phyloP scores from a whole-genome alignment of 2,329 filamentous ascomycete genomes.

The Phialophora macrospora region DNA sequence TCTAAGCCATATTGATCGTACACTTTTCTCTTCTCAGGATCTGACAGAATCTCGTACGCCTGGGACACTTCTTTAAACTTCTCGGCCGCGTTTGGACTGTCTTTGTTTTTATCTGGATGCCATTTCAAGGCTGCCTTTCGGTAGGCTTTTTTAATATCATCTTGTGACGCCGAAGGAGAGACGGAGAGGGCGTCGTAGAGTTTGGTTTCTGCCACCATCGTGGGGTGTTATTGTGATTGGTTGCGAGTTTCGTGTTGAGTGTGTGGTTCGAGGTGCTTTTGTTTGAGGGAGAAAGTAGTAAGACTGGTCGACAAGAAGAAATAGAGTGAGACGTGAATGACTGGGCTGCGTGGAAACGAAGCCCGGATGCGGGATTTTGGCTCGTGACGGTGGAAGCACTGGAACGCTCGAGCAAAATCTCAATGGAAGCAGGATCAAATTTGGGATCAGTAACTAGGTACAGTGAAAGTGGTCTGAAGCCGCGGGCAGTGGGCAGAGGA shows the following conservation, averaged over 20 bases:
- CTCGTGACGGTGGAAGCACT: slow-evolving; percentile 25
- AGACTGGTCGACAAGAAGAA: slow-evolving; percentile 28
- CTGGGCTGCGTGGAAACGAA: slow-evolving; percentile 23
- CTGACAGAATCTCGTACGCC: slow-evolving; percentile 96
- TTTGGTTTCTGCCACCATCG: slow-evolving; percentile 93
- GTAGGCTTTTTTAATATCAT: slow-evolving; percentile 97
- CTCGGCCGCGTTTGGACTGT: slow-evolving; percentile 80
- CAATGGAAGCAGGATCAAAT: not conserved
- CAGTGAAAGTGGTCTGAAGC: slow-evolving; percentile 6
- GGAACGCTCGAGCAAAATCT: slow-evolving; percentile 32
- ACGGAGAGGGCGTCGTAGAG: slow-evolving; percentile 86
- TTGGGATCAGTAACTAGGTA: not conserved
- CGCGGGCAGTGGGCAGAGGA: not conserved
- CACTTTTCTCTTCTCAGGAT: slow-evolving; percentile 92
- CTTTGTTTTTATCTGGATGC: slow-evolving; percentile 98
- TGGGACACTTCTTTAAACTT: slow-evolving; percentile 99
- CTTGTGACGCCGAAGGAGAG: slow-evolving; percentile 79
- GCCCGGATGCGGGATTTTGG: slow-evolving; percentile 30
- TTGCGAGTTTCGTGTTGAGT: slow-evolving; percentile 20
- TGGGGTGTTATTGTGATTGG: slow-evolving; percentile 42
- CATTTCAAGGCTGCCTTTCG: slow-evolving; percentile 87
- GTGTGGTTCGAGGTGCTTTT: slow-evolving; percentile 39
- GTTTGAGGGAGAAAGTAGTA: slow-evolving; percentile 34
- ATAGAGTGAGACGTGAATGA: slow-evolving; percentile 19
- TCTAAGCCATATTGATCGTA: slow-evolving; percentile 96